phyloP scores from a whole-genome alignment of 1,139 yeast genomes.

The Yamadazyma triangularis region DNA sequence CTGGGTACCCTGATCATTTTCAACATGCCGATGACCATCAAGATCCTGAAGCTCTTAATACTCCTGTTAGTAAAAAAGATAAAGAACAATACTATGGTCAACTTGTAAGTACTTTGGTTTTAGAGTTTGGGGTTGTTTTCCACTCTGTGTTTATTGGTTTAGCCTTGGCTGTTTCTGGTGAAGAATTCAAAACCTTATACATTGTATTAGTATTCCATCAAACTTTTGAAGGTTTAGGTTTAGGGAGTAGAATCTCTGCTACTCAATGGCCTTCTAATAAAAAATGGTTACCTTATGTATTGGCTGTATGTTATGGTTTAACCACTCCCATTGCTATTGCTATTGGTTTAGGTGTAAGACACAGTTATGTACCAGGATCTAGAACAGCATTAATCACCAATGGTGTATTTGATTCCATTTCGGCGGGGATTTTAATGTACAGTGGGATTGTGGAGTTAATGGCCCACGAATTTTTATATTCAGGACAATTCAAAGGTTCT shows the following conservation, averaged over 20 bases:
- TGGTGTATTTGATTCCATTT: slow-evolving; percentile 78
- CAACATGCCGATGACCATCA: slow-evolving; percentile 49
- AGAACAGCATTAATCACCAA: slow-evolving; percentile 63
- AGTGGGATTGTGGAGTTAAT: slow-evolving; percentile 84
- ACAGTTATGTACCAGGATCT: slow-evolving; percentile 56
- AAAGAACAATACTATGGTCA: slow-evolving; percentile 45
- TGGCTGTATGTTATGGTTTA: slow-evolving; percentile 59
- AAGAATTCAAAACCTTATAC: slow-evolving; percentile 71
- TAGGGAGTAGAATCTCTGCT: slow-evolving; percentile 80
- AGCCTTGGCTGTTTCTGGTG: slow-evolving; percentile 65
- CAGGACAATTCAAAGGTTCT: slow-evolving; percentile 55
- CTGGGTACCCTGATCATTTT: slow-evolving; percentile 39
- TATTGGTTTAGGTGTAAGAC: slow-evolving; percentile 80
- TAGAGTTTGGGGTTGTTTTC: slow-evolving; percentile 78
- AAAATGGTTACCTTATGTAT: slow-evolving; percentile 52
- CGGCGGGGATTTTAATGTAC: slow-evolving; percentile 81
- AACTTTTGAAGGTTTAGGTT: slow-evolving; percentile 87
- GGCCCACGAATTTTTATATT: slow-evolving; percentile 83
- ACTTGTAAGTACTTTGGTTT: slow-evolving; percentile 46
- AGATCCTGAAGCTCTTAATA: slow-evolving; percentile 45
- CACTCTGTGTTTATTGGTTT: slow-evolving; percentile 80
- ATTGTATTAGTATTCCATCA: slow-evolving; percentile 87
- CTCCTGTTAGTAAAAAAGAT: slow-evolving; percentile 31
- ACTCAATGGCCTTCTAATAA: slow-evolving; percentile 58
- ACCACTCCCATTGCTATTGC: slow-evolving; percentile 84